These are phyloP conservation scores for Noccaea caerulescens DNA, from an alignment of 345 rosid species.

Conservation along the genomic window DNA sequence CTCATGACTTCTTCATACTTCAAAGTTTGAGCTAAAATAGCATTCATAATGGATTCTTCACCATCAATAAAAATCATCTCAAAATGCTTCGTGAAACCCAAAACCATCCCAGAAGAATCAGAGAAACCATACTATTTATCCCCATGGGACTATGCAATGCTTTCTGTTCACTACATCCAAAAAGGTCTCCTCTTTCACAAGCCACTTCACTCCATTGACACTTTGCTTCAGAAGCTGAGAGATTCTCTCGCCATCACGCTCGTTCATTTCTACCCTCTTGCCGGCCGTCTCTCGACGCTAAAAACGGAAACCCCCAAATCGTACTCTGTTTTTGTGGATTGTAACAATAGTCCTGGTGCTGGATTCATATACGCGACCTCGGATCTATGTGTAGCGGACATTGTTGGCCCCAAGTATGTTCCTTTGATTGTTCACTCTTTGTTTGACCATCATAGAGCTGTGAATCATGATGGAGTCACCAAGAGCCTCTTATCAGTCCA, in stretches of 20 bases:
- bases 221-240: slow-evolving; percentile 51
- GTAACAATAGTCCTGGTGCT: slow-evolving; percentile 70
- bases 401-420: slow-evolving; percentile 46
- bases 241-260: slow-evolving; percentile 72
- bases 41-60: slow-evolving; percentile 31
- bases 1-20: not conserved
- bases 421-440: slow-evolving; percentile 32
- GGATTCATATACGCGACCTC: slow-evolving; percentile 57
- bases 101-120: slow-evolving; percentile 43
- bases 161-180: slow-evolving; percentile 72
- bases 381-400: slow-evolving; percentile 48
- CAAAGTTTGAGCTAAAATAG: not conserved
- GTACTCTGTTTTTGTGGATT: slow-evolving; percentile 58
- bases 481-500: slow-evolving; percentile 31
- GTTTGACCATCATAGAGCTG: slow-evolving; percentile 34
- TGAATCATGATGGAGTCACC: slow-evolving; percentile 39
- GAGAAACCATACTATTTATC: slow-evolving; percentile 56
- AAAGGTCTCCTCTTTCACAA: slow-evolving; percentile 68
- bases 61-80: slow-evolving; percentile 33
- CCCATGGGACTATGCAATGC: slow-evolving; percentile 76
- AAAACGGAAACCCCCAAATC: slow-evolving; percentile 44
- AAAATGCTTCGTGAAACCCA: slow-evolving; percentile 48
- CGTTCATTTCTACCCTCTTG: slow-evolving; percentile 73
- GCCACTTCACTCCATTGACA: slow-evolving; percentile 53
- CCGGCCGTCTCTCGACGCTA: slow-evolving; percentile 63